Evolutionary conservation across 139 green algal species (phyloP).

Genomic region (Chlorella sp.): DNA sequence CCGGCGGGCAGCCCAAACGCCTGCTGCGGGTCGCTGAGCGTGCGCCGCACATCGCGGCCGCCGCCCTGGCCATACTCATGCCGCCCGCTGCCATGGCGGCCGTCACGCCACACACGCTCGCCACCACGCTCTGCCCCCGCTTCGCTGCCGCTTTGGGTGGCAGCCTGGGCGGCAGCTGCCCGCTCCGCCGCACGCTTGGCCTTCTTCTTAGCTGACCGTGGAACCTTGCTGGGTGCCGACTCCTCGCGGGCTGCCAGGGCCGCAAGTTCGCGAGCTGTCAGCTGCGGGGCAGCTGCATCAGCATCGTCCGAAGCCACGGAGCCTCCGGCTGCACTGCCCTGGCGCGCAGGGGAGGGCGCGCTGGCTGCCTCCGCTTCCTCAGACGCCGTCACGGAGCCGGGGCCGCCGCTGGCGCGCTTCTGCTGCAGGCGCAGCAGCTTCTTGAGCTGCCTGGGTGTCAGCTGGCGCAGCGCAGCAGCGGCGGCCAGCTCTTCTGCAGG

Average conservation of each 20-base stretch:
- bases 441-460: slow-evolving; percentile 24
- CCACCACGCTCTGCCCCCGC: background rate
- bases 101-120: background rate
- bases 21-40: slow-evolving; percentile 3
- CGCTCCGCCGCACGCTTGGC: background rate
- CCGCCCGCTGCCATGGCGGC: slow-evolving; percentile 5
- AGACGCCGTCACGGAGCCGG: background rate
- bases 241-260: slow-evolving; percentile 10
- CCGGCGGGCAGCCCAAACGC: background rate
- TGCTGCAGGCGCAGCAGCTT: slow-evolving; percentile 35
- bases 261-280: background rate
- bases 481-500: no score
- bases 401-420: slow-evolving; percentile 16
- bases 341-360: background rate
- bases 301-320: no score
- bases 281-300: background rate
- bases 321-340: background rate
- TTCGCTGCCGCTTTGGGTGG: background rate
- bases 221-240: slow-evolving; percentile 14
- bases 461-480: background rate
- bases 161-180: background rate
- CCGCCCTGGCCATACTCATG: background rate
- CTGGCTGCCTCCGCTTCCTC: background rate
- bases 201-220: slow-evolving; percentile 30
- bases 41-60: slow-evolving; percentile 4